Evolutionary conservation across 2,329 filamentous ascomycete species (phyloP), one percentile per base, ranked within the genome.

Genomic region (Xylaria sp.): DNA sequence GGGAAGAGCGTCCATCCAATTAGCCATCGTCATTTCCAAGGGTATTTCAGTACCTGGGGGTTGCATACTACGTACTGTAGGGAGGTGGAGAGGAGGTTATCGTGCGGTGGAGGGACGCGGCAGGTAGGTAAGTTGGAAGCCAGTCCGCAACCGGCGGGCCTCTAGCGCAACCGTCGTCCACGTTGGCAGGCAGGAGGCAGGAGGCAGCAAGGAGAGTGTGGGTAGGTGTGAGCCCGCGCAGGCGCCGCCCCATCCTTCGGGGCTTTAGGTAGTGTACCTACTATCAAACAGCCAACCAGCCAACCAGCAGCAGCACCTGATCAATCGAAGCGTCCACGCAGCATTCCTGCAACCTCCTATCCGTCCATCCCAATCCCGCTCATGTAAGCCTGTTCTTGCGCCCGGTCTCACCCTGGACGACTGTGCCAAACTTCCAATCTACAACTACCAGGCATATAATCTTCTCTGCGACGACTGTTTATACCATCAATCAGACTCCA

Each of bases 271-370:
- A 39, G 20, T 43, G 20, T 46, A 28, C 36, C 25, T 54, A 3
- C 25, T 18, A 54, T 20, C 62, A 57, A 36, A 57, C 59, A 64
- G 51, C 60, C 56, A 49, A 57, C 39, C 39, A 58, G 39, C 55
- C 63, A 43, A 51, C 31, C 60, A 49, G 56, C 59, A 64, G 49
- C 61, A 49, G 55, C 61, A 46, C 62, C 60, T 64, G 60, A 64
- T 64, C 64, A 67, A 67, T 67, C 64, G 36, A 54, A 66, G 36
- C 67, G 64, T 62, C 63, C 64, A 71, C 48, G 65, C 68, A 56
- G 46, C 57, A 23, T 41, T 46, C 25, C 68, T 60, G 46, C 57
- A 23, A 33, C 52, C 25, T n/a, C 18, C 20, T 48, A 60, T 36
- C 28, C 46, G 23, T 55, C 52, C 56, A 51, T 56, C 39, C 51